Conservation (phyloP, 331 rosid species). For the Telfairia occidentalis region DNA sequence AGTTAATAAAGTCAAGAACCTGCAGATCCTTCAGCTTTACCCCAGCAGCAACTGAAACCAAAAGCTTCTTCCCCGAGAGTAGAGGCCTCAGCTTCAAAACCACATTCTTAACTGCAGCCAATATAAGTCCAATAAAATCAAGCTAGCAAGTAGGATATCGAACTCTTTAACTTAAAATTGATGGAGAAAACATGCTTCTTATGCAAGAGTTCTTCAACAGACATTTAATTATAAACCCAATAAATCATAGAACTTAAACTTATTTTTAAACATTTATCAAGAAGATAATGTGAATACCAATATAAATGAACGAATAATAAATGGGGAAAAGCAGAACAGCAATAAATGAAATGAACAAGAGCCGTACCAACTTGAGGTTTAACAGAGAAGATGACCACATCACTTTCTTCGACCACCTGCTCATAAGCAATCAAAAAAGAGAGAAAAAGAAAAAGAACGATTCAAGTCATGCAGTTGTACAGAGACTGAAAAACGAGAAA, state of each 20-base stretch:
- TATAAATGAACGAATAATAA: neutral
- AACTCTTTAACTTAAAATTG: neutral
- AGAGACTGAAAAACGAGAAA: neutral
- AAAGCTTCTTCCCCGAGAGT: constrained; percentile 33
- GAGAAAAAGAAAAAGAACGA: neutral
- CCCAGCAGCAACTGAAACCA: constrained; percentile 47
- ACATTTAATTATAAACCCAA: neutral
- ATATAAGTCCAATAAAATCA: neutral
- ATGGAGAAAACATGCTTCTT: neutral
- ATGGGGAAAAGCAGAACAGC: neutral
- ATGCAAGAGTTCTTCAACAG: neutral
- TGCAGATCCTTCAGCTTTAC: constrained; percentile 34
- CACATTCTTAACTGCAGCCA: constrained; percentile 24
- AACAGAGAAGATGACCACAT: constrained; percentile 73
- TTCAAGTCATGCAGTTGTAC: neutral
- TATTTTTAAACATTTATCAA: neutral
- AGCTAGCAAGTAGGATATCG: neutral
- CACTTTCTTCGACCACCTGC: constrained; percentile 72
- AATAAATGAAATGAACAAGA: neutral
- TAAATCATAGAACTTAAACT: neutral
- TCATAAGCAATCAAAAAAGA: neutral
- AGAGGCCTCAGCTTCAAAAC: constrained; percentile 31
- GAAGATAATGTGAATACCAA: neutral
- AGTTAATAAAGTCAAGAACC: constrained; percentile 14
- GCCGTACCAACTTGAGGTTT: constrained; percentile 76